phyloP scores from a whole-genome alignment of 495 filamentous ascomycete species.

The Penicillium salamii region DNA sequence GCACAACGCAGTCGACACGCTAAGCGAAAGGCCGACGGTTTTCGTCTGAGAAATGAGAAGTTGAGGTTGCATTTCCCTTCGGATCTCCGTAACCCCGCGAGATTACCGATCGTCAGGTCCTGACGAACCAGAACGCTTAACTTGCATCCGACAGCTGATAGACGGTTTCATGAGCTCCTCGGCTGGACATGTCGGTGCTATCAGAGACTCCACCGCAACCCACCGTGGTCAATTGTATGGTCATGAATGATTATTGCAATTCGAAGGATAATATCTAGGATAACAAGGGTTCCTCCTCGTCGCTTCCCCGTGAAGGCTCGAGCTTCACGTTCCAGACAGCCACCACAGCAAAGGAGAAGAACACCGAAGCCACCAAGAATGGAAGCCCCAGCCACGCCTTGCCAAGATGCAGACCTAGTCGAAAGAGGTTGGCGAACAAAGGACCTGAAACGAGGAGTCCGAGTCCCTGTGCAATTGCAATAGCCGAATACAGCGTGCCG shows the following conservation, averaged over 20 bases:
- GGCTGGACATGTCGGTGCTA: too few species aligned
- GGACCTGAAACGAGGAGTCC: conserved; percentile 34
- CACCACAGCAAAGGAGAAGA: conserved; percentile 14
- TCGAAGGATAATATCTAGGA: neutral
- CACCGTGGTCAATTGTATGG: conserved; percentile 1
- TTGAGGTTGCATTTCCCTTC: conserved; percentile 23
- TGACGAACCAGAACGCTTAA: conserved; percentile 3
- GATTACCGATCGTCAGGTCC: conserved; percentile 19
- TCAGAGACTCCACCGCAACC: neutral
- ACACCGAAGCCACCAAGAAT: conserved; percentile 25
- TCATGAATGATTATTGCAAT: neutral
- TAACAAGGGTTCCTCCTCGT: conserved; percentile 13
- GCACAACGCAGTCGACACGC: neutral
- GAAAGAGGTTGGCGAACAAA: conserved; percentile 34
- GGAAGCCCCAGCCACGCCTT: conserved; percentile 32
- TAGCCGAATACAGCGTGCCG: conserved; percentile 33
- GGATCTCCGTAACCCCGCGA: conserved; percentile 21
- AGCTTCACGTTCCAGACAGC: conserved; percentile 17
- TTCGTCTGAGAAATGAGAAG: conserved; percentile 3
- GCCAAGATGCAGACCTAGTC: conserved; percentile 36
- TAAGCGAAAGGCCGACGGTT: conserved; percentile 5
- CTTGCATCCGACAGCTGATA: neutral
- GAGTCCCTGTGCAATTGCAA: conserved; percentile 30
- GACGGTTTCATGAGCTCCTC: conserved; percentile 1
- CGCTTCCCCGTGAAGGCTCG: neutral